Base-by-base conservation (phyloP, 2,329 filamentous ascomycete species). In the Phoma sp. region DNA sequence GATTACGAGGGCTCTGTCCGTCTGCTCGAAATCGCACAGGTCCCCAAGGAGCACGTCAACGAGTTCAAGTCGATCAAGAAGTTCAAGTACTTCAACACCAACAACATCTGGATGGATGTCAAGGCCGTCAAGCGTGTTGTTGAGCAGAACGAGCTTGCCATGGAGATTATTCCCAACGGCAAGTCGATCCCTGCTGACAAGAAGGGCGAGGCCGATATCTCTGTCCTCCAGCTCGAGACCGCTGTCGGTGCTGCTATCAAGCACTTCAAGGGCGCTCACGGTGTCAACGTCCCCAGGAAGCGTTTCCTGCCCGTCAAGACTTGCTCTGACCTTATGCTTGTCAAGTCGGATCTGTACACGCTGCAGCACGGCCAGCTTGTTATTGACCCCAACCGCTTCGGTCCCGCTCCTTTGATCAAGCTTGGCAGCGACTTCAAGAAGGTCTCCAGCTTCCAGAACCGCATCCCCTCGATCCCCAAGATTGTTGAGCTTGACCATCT, bases 31-130 rank as follows among this genome's bases (percentile, higher is more conserved):
- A 97, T 99, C 72, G 95, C 95, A 13, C 95, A 99, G 84, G 95
- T 99, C 32, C 95, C 95, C 80, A 99, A 98, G 88, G 92, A 99
- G 84, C 95, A 99, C 81, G 91, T 95, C 78, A 98, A 99, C 82
- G 95, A 99, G 83, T 99, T 99, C 91, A 99, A 99, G 88, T 97
- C 93, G 43, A 99, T 99, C 85, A 99, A 99, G 89, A 99, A 99
- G 86, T 99, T 99, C 90, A 97, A 96, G 86, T 99, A 99, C 88
- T 99, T 99, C 89, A 99, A 99, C 88, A 99, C 95, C 80, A 99
- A 99, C 90, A 99, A 99, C 87, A 97, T 99, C 81, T 99, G 95
- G 95, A 90, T 99, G 85, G 96, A 96, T 83, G 85, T 97, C 71
- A 88, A 91, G 76, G 95, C 95, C 68, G 90, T 99, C 81, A 98